Evolutionary conservation across 495 filamentous ascomycete genomes (phyloP).

Genomic region (Penicillium robsamsonii): DNA sequence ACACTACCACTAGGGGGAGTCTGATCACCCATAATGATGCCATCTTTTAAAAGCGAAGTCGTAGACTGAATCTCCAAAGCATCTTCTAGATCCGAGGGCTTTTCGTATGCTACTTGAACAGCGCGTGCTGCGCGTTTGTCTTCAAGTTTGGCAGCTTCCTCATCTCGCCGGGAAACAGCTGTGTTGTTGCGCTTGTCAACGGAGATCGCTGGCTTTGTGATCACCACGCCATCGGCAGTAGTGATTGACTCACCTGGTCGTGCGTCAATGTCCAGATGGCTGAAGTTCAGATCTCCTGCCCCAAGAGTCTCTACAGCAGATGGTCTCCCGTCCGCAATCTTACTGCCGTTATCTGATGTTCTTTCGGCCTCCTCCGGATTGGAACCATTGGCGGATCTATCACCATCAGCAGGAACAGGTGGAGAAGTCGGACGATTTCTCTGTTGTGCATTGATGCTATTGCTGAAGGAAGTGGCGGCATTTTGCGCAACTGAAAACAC

Average conservation of each 20-base stretch:
- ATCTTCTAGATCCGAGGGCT: slow-evolving; percentile 37
- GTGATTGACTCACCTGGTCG: slow-evolving; percentile 39
- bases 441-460: slow-evolving; percentile 65
- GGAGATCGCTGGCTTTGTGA: slow-evolving; percentile 38
- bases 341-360: slow-evolving; percentile 15
- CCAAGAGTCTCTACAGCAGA: slow-evolving; percentile 87
- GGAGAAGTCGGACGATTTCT: slow-evolving; percentile 37
- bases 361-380: slow-evolving; percentile 26
- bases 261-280: slow-evolving; percentile 60
- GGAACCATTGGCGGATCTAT: slow-evolving; percentile 21
- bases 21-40: slow-evolving; percentile 47
- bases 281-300: slow-evolving; percentile 81
- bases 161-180: slow-evolving; percentile 46
- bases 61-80: slow-evolving; percentile 34
- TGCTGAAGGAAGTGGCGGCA: slow-evolving; percentile 83
- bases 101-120: slow-evolving; percentile 61
- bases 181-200: slow-evolving; percentile 39
- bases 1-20: slow-evolving; percentile 65
- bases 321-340: slow-evolving; percentile 56
- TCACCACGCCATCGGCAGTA: slow-evolving; percentile 40
- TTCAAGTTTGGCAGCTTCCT: slow-evolving; percentile 55
- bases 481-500: slow-evolving; percentile 93
- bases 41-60: slow-evolving; percentile 35
- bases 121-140: slow-evolving; percentile 57
- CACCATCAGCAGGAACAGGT: slow-evolving; percentile 25